Conservation (phyloP, 805 yeast species). For the Tetrapisispora nanseiensis region DNA sequence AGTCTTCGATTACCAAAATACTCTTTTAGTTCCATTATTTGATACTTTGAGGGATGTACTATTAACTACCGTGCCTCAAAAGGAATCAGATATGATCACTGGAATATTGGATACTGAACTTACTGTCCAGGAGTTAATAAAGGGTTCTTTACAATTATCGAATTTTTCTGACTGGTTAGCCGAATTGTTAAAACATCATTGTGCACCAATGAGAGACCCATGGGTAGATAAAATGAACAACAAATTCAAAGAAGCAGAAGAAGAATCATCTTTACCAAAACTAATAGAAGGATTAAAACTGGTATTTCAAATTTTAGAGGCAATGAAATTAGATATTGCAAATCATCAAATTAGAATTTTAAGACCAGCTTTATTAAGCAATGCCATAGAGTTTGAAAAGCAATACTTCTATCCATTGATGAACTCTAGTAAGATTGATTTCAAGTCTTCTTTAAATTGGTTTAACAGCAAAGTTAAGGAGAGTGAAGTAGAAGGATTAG, state of each 20-base stretch:
- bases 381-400: slow-evolving; percentile 81
- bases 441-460: slow-evolving; percentile 59
- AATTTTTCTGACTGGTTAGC: slow-evolving; percentile 67
- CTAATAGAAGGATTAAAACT: slow-evolving; percentile 69
- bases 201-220: slow-evolving; percentile 91
- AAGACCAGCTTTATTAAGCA: slow-evolving; percentile 74
- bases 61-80: slow-evolving; percentile 63
- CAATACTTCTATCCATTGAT: slow-evolving; percentile 54
- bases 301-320: slow-evolving; percentile 76
- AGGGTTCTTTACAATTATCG: slow-evolving; percentile 64
- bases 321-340: slow-evolving; percentile 91
- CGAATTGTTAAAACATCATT: slow-evolving; percentile 70
- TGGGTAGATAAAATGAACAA: slow-evolving; percentile 79
- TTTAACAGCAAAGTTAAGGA: slow-evolving; percentile 32
- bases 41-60: slow-evolving; percentile 71
- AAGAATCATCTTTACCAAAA: slow-evolving; percentile 36
- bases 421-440: slow-evolving; percentile 44
- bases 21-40: slow-evolving; percentile 57
- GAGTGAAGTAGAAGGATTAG: slow-evolving; percentile 14
- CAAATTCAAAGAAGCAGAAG: slow-evolving; percentile 39
- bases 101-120: slow-evolving; percentile 71
- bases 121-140: slow-evolving; percentile 61
- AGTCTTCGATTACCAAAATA: slow-evolving; percentile 27
- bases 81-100: slow-evolving; percentile 56
- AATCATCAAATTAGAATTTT: slow-evolving; percentile 84